These are phyloP conservation scores for Geotrichum armillariae DNA, from an alignment of 1,139 yeast species.

Conservation along the genomic window DNA sequence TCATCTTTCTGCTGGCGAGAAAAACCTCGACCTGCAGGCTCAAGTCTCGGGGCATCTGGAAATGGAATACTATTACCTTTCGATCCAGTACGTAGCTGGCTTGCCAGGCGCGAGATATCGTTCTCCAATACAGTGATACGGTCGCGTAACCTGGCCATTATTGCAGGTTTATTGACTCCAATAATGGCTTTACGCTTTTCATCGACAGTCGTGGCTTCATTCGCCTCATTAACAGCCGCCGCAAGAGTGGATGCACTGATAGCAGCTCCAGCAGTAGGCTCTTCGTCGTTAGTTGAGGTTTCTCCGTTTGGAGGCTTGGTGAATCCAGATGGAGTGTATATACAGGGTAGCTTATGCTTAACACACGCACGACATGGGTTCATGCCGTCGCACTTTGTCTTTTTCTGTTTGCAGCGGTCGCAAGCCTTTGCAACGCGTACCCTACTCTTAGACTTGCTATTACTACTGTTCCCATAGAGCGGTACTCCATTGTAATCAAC, in stretches of 20 bases:
- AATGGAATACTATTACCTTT: neutral
- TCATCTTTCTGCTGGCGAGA: neutral
- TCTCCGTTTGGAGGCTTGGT: neutral
- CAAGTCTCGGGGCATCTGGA: neutral
- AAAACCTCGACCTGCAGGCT: neutral
- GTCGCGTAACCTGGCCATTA: constrained; percentile 14
- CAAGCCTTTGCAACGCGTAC: constrained; percentile 55
- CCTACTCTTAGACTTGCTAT: constrained; percentile 10
- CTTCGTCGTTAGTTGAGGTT: neutral
- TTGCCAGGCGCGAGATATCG: constrained; percentile 14
- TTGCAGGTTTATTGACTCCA: constrained; percentile 11
- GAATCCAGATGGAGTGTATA: constrained; percentile 26
- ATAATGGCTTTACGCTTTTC: constrained; percentile 9
- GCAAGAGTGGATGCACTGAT: constrained; percentile 8
- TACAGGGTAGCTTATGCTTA: constrained; percentile 48
- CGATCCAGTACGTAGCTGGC: constrained; percentile 1
- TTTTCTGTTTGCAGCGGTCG: constrained; percentile 58
- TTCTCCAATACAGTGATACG: constrained; percentile 15
- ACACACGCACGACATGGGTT: constrained; percentile 55
- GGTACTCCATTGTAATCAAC: constrained; percentile 3
- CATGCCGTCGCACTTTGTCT: constrained; percentile 62
- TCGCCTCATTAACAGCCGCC: constrained; percentile 8
- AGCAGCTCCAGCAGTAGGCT: neutral
- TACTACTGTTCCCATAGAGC: constrained; percentile 20
- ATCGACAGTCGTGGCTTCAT: constrained; percentile 4